Evolutionary conservation across 192 early-diverging fungal genomes (phyloP).

Genomic region (Phlyctochytrium planicorne): DNA sequence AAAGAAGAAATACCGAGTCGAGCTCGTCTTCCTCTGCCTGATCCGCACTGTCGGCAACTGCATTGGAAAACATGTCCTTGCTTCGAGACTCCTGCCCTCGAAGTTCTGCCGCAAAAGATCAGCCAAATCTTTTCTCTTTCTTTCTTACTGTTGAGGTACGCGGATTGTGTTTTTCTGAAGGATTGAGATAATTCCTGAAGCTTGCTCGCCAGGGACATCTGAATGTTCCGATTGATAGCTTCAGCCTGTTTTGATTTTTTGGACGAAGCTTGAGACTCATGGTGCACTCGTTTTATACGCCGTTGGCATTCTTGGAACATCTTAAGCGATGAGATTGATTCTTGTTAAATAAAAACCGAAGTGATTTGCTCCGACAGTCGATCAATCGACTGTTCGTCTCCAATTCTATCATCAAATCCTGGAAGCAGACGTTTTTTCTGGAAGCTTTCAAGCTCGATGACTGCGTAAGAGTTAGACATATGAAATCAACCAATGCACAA

Average conservation of each 20-base stretch:
- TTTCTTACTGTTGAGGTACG: constrained; percentile 80
- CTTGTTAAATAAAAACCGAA: constrained; percentile 39
- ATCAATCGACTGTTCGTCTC: constrained; percentile 71
- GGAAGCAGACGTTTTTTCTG: constrained; percentile 89
- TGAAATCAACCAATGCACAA: constrained; percentile 6
- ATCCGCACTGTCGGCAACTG: constrained; percentile 7
- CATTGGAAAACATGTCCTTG: constrained; percentile 36
- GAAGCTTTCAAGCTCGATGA: constrained; percentile 70
- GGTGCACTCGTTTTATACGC: constrained; percentile 73
- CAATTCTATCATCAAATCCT: constrained; percentile 87
- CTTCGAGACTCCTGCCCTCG: constrained; percentile 36
- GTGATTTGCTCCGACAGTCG: constrained; percentile 82
- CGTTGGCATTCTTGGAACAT: constrained; percentile 81
- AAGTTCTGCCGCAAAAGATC: constrained; percentile 30
- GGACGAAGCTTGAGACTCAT: constrained; percentile 34
- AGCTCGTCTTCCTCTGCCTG: constrained; percentile 40
- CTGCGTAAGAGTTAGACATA: constrained; percentile 37
- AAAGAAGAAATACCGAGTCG: constrained; percentile 31
- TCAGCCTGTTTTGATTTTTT: constrained; percentile 46
- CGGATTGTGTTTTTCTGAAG: constrained; percentile 88
- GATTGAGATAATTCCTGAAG: constrained; percentile 78
- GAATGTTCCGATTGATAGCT: constrained; percentile 81
- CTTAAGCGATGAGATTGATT: constrained; percentile 26
- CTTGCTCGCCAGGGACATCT: constrained; percentile 82
- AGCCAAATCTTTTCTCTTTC: no score